These are phyloP conservation scores for Penicillium tannophilum DNA, from an alignment of 495 filamentous ascomycete species.

Conservation along the genomic window DNA sequence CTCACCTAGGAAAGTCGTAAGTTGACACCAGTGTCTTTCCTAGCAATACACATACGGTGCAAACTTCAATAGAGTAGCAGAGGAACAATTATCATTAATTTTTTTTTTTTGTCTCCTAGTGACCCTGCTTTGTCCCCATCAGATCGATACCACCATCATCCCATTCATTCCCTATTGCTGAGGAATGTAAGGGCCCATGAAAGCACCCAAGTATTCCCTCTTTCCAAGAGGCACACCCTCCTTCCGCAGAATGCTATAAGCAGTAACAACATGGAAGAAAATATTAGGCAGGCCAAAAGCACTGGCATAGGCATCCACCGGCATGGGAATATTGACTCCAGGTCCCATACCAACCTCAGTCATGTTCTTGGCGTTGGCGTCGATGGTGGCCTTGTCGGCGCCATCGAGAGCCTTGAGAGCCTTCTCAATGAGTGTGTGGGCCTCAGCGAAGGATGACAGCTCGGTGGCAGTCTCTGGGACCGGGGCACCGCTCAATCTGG, in stretches of 20 bases:
- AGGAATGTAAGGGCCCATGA: conserved; percentile 21
- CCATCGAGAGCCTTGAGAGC: conserved; percentile 39
- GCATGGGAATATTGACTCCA: conserved; percentile 20
- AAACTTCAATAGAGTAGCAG: too few species aligned
- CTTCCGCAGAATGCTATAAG: conserved; percentile 57
- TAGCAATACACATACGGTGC: too few species aligned
- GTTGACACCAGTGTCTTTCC: too few species aligned
- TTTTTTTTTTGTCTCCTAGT: too few species aligned
- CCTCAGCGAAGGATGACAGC: conserved; percentile 41
- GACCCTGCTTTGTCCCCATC: too few species aligned
- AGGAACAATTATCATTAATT: too few species aligned
- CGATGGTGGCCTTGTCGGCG: conserved; percentile 40
- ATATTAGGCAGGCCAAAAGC: conserved; percentile 54
- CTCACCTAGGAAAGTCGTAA: too few species aligned
- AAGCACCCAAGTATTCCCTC: conserved; percentile 47
- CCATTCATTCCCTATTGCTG: not conserved
- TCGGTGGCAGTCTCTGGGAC: conserved; percentile 32
- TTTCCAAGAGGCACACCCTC: conserved; percentile 62
- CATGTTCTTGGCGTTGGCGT: conserved; percentile 33
- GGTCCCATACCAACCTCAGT: conserved; percentile 26
- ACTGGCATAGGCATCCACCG: conserved; percentile 31
- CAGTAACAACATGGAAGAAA: conserved; percentile 58
- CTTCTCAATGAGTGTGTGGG: conserved; percentile 41
- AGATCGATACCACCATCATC: too few species aligned
- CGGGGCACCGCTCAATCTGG: conserved; percentile 31